phyloP scores from a whole-genome alignment of 495 filamentous ascomycete species.

The Umbilicaria muhlenbergii region DNA sequence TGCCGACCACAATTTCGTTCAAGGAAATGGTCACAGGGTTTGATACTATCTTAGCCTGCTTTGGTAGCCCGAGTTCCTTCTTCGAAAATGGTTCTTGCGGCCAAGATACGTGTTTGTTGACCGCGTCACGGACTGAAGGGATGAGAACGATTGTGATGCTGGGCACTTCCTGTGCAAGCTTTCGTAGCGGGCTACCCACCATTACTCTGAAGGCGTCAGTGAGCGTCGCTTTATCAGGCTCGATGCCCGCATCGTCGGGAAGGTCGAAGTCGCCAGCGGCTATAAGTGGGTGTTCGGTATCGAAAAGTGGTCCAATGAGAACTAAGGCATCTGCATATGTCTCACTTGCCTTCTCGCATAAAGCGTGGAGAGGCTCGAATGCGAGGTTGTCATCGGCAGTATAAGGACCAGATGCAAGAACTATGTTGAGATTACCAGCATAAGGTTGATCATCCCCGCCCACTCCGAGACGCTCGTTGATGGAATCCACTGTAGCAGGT shows the following conservation, averaged over 20 bases:
- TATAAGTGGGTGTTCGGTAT: slow-evolving; percentile 80
- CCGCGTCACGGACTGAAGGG: slow-evolving; percentile 72
- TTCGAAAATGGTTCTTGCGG: slow-evolving; percentile 66
- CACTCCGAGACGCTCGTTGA: slow-evolving; percentile 49
- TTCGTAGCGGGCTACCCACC: slow-evolving; percentile 50
- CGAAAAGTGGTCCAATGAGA: slow-evolving; percentile 75
- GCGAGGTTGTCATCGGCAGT: slow-evolving; percentile 80
- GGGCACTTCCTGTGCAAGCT: slow-evolving; percentile 50
- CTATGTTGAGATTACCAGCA: slow-evolving; percentile 50
- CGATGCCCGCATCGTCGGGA: slow-evolving; percentile 49
- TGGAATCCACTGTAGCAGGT: slow-evolving; percentile 38
- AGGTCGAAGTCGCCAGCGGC: slow-evolving; percentile 82
- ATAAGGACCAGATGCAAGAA: slow-evolving; percentile 76
- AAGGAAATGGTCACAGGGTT: slow-evolving; percentile 78
- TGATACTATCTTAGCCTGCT: slow-evolving; percentile 57
- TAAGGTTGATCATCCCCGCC: slow-evolving; percentile 39
- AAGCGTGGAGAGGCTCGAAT: slow-evolving; percentile 69
- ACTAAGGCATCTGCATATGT: slow-evolving; percentile 66
- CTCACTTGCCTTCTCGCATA: slow-evolving; percentile 63
- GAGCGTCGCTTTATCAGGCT: slow-evolving; percentile 65
- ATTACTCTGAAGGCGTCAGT: slow-evolving; percentile 68
- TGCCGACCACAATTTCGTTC: slow-evolving; percentile 68
- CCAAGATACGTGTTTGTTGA: slow-evolving; percentile 74
- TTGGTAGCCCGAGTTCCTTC: slow-evolving; percentile 59
- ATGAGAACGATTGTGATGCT: slow-evolving; percentile 67